Evolutionary conservation across 176 grass and related monocot genomes (phyloP).

Genomic region (Aegilops speltoides): DNA sequence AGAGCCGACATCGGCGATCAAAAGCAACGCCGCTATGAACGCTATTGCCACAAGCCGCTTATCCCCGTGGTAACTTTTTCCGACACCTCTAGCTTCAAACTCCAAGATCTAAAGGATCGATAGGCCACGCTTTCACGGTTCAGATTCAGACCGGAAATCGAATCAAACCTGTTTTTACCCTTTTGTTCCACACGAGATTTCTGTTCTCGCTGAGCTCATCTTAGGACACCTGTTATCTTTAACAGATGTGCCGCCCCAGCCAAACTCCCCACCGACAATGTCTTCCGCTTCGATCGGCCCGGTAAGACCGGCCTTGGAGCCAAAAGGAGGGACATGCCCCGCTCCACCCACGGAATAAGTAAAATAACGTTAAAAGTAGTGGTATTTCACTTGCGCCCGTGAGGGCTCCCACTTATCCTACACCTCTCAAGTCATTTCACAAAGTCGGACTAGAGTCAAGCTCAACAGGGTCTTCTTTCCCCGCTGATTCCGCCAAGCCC

Average conservation of each 20-base stretch:
- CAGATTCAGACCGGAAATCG: conserved; percentile 57
- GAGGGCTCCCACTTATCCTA: neutral
- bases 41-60: conserved; percentile 60
- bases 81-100: conserved; percentile 19
- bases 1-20: too few species aligned
- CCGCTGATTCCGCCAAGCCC: too few species aligned
- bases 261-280: conserved; percentile 76
- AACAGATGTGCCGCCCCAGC: conserved; percentile 55
- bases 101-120: conserved; percentile 68
- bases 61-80: conserved; percentile 68
- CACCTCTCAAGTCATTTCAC: neutral
- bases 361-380: conserved; percentile 83
- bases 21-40: too few species aligned
- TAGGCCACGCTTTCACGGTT: conserved; percentile 76
- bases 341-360: conserved; percentile 55
- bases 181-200: conserved; percentile 76
- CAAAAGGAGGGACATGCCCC: neutral
- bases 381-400: conserved; percentile 62
- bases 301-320: neutral
- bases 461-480: too few species aligned
- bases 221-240: conserved; percentile 69
- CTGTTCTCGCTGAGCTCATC: conserved; percentile 59
- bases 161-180: conserved; percentile 76
- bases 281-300: too few species aligned
- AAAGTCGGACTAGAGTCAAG: too few species aligned